These are phyloP conservation scores for Aureoboletus auriporus DNA, from an alignment of 768 basidiomycete species.

Conservation along the genomic window DNA sequence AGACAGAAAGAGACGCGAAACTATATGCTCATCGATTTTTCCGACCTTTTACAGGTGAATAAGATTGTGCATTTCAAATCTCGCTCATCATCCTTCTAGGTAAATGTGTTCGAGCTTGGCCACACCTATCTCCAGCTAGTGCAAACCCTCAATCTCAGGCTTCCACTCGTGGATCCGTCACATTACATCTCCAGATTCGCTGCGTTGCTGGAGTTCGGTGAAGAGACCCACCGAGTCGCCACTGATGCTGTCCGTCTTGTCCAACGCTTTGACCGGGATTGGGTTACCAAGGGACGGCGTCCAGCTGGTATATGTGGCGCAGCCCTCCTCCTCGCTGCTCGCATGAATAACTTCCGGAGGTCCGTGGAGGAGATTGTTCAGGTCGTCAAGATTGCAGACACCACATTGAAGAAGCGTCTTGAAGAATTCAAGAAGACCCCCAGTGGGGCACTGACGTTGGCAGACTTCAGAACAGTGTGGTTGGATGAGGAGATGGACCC, in stretches of 20 bases:
- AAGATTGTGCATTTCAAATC: not conserved
- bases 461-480: constrained; percentile 89
- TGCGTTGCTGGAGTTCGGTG: constrained; percentile 91
- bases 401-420: constrained; percentile 86
- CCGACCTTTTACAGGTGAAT: constrained; percentile 84
- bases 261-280: constrained; percentile 90
- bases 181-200: constrained; percentile 97
- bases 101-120: constrained; percentile 96
- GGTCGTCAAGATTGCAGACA: constrained; percentile 98
- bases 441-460: constrained; percentile 79
- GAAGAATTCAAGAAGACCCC: constrained; percentile 93
- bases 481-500: constrained; percentile 90
- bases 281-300: constrained; percentile 94
- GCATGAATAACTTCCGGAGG: constrained; percentile 97
- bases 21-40: constrained; percentile 99
- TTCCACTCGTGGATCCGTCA: constrained; percentile 91
- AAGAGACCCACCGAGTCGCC: constrained; percentile 88
- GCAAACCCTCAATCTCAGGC: constrained; percentile 76
- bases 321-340: constrained; percentile 87
- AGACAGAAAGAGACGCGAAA: constrained; percentile 85
- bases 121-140: constrained; percentile 94
- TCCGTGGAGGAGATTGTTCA: constrained; percentile 96
- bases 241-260: constrained; percentile 92
- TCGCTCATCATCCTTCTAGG: constrained; percentile 40
- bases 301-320: constrained; percentile 98